phyloP scores from a whole-genome alignment of 2,329 filamentous ascomycete genomes.

The Orbilia brochopaga region DNA sequence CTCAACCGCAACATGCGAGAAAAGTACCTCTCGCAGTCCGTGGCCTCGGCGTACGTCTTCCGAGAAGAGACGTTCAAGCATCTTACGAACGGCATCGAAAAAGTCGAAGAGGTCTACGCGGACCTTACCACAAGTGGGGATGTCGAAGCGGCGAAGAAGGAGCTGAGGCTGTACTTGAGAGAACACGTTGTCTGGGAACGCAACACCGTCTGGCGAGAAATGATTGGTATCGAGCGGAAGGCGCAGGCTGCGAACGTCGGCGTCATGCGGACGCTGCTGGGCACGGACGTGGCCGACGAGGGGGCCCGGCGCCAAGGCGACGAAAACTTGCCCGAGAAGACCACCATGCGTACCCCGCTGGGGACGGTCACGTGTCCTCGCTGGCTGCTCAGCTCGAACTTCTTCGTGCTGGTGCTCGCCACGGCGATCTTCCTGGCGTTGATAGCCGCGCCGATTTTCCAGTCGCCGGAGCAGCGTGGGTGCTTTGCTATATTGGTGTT shows the following conservation, averaged over 20 bases:
- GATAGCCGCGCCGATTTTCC: constrained; percentile 79
- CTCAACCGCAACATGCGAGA: constrained; percentile 79
- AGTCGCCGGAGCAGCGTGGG: constrained; percentile 88
- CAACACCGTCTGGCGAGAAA: constrained; percentile 98
- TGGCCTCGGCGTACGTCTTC: constrained; percentile 83
- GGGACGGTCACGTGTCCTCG: constrained; percentile 76
- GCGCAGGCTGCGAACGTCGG: constrained; percentile 93
- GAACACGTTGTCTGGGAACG: constrained; percentile 99
- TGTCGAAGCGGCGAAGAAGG: constrained; percentile 74
- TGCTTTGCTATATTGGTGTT: constrained; percentile 92
- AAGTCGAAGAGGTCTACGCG: constrained; percentile 80
- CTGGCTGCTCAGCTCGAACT: constrained; percentile 83
- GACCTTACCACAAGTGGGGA: constrained; percentile 83
- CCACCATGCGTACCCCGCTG: constrained; percentile 77
- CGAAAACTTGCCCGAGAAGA: constrained; percentile 68
- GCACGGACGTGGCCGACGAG: constrained; percentile 69
- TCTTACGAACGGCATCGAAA: constrained; percentile 73
- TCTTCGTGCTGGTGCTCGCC: constrained; percentile 75
- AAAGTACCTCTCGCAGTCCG: constrained; percentile 74
- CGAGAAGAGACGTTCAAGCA: constrained; percentile 71
- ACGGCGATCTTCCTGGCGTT: constrained; percentile 75
- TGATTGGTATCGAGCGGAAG: constrained; percentile 96
- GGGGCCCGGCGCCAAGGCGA: constrained; percentile 82
- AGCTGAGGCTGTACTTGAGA: constrained; percentile 84
- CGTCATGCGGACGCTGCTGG: constrained; percentile 76